Evolutionary conservation across 306 rosid genomes (phyloP).

Genomic region (Medicago lupulina): DNA sequence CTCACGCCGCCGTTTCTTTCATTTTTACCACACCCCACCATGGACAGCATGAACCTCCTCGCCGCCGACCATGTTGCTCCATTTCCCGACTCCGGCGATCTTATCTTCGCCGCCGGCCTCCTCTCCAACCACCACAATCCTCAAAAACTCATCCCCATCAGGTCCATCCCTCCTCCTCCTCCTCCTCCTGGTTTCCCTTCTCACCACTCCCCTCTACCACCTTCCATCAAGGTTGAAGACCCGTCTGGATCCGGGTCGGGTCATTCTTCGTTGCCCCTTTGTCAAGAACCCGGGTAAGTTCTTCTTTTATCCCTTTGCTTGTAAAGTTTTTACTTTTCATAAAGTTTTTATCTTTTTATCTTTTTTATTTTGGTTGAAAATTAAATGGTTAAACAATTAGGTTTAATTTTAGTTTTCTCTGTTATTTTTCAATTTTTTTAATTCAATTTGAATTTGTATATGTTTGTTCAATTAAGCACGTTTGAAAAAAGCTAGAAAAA

Average conservation of each 20-base stretch:
- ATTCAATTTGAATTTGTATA: slow-evolving; percentile 26
- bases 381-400: background rate
- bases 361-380: background rate
- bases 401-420: background rate
- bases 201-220: background rate
- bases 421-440: background rate
- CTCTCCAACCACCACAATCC: slow-evolving; percentile 54
- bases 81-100: slow-evolving; percentile 72
- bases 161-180: slow-evolving; percentile 42
- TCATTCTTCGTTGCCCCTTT: slow-evolving; percentile 8
- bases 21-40: slow-evolving; percentile 24
- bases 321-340: background rate
- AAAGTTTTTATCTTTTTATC: background rate
- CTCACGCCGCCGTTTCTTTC: slow-evolving; percentile 44
- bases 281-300: slow-evolving; percentile 59
- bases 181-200: background rate
- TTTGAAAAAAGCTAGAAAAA: background rate
- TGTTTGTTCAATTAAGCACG: slow-evolving; percentile 16
- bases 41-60: slow-evolving; percentile 46
- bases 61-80: slow-evolving; percentile 71
- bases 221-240: slow-evolving; percentile 10
- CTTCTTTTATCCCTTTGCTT: background rate
- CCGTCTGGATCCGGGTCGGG: slow-evolving; percentile 49
- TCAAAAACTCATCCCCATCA: slow-evolving; percentile 89
- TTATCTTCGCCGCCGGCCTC: slow-evolving; percentile 50